Evolutionary conservation across 441 rosid genomes (phyloP).

Genomic region (Metrosideros polymorpha): DNA sequence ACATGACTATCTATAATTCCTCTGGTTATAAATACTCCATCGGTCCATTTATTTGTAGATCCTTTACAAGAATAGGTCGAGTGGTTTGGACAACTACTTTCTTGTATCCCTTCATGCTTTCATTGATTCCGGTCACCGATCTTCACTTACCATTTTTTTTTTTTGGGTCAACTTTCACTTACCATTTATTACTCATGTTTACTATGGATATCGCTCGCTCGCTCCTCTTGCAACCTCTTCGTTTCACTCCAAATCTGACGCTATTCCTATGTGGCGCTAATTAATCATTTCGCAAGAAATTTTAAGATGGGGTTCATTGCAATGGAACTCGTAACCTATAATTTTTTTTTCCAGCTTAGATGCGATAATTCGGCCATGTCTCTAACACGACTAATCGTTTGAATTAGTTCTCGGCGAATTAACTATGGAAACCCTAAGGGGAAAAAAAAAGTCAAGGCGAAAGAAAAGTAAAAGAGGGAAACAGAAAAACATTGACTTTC

Average conservation of each 20-base stretch:
- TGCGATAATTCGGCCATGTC: neutral
- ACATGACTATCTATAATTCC: neutral
- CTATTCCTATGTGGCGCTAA: too few relatives aligned
- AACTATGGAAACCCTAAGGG: neutral
- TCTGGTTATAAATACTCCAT: neutral
- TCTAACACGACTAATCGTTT: too few relatives aligned
- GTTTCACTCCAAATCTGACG: neutral
- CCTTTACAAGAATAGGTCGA: neutral
- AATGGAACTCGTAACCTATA: fast-evolving
- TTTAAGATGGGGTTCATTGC: neutral
- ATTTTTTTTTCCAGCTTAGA: neutral
- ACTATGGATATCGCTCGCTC: too few relatives aligned
- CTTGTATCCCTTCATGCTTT: fast-evolving
- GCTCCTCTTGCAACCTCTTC: neutral
- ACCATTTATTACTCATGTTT: neutral
- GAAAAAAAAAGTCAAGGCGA: neutral
- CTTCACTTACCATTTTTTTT: neutral
- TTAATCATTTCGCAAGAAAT: too few relatives aligned
- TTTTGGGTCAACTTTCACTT: too few relatives aligned
- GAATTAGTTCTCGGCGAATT: neutral
- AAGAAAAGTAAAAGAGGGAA: neutral
- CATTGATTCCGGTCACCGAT: neutral
- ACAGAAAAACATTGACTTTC: neutral
- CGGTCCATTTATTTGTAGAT: neutral
- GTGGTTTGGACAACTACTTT: neutral